phyloP scores from a whole-genome alignment of 1,139 yeast species.

The Blastobotrys capitulatus region DNA sequence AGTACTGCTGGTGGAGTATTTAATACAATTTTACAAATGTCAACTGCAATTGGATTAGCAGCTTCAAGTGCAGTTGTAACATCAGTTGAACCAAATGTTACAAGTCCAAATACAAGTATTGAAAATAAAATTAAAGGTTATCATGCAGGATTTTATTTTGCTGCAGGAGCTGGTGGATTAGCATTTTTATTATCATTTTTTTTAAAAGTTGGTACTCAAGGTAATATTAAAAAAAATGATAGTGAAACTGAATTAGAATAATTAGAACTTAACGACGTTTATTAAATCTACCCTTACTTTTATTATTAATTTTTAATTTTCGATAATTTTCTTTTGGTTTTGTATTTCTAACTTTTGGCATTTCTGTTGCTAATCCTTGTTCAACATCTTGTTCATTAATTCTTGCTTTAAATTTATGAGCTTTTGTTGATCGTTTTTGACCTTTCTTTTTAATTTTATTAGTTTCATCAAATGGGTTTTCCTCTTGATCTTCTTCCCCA shows the following conservation, averaged over 20 bases:
- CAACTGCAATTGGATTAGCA: conserved; percentile 40
- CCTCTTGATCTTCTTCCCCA: conserved; percentile 21
- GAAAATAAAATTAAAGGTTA: conserved; percentile 32
- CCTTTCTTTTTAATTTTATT: conserved; percentile 35
- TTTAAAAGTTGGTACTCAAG: conserved; percentile 36
- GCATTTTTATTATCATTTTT: conserved; percentile 34
- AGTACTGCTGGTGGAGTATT: conserved; percentile 44
- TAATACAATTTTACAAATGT: conserved; percentile 39
- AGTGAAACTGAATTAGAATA: not conserved
- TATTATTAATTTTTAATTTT: conserved; percentile 8
- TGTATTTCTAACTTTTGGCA: not conserved
- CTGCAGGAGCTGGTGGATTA: conserved; percentile 34
- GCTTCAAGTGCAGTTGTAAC: conserved; percentile 36
- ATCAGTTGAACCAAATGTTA: conserved; percentile 31
- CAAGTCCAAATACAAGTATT: conserved; percentile 23
- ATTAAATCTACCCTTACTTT: not conserved
- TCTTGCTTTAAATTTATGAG: conserved; percentile 51
- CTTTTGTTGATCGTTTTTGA: conserved; percentile 60
- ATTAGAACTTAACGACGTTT: not conserved
- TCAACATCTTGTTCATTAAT: conserved; percentile 17
- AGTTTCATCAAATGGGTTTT: conserved; percentile 9
- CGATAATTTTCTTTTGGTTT: conserved; percentile 7
- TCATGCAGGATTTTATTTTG: conserved; percentile 40
- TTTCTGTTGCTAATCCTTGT: not conserved
- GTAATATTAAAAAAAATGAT: conserved; percentile 8